Percentiles rank a stretch among this genome's conserved stretches.
These are phyloP conservation scores for Articulospora tetracladia DNA, from an alignment of 495 filamentous ascomycete genomes.

Conservation along the genomic window DNA sequence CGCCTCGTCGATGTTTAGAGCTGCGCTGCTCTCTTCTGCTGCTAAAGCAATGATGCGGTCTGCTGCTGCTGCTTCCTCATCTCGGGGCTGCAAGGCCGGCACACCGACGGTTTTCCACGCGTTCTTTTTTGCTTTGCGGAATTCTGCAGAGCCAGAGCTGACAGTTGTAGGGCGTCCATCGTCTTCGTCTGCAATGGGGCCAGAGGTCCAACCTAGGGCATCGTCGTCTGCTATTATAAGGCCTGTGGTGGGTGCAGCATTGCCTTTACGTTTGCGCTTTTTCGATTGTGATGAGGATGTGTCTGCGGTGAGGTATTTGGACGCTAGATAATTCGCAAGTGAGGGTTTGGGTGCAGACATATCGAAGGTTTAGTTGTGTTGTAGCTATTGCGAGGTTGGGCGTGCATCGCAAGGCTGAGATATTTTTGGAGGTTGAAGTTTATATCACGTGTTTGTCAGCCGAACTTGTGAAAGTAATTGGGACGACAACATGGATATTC, in stretches of 20 bases:
- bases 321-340: constrained; percentile 67
- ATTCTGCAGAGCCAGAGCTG: constrained; percentile 53
- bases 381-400: no score
- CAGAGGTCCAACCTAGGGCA: constrained; percentile 61
- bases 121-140: constrained; percentile 72
- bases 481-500: no score
- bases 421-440: neutral
- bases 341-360: neutral
- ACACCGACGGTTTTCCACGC: constrained; percentile 71
- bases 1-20: constrained; percentile 46
- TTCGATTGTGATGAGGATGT: constrained; percentile 64
- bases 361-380: neutral
- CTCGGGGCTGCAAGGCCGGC: constrained; percentile 36
- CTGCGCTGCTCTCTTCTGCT: constrained; percentile 55
- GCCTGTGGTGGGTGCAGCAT: constrained; percentile 48
- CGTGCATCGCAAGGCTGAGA: neutral
- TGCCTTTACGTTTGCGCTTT: constrained; percentile 70
- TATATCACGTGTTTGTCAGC: neutral
- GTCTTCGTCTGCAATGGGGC: constrained; percentile 34
- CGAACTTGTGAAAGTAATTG: no score
- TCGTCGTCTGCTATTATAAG: constrained; percentile 94
- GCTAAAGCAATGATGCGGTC: constrained; percentile 81
- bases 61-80: constrained; percentile 58
- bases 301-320: constrained; percentile 88
- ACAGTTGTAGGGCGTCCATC: constrained; percentile 31